Evolutionary conservation across 768 basidiomycete species (phyloP), one percentile per base, ranked within the genome.

Genomic region (Boletellus sp.): DNA sequence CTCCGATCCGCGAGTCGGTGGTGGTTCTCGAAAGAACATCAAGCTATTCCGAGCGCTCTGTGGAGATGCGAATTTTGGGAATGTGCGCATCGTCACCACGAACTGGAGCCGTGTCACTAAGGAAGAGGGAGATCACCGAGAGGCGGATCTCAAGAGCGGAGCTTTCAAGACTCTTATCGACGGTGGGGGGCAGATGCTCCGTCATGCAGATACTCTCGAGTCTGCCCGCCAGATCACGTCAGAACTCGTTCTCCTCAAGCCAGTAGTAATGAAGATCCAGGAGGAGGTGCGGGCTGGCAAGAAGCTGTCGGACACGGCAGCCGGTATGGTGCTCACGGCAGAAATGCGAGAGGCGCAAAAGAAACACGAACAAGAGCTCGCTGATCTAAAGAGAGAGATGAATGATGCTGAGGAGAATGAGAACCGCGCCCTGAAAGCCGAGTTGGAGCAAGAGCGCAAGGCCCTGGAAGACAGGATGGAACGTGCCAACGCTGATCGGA

Each of bases 191-290:
- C 56, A 60, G 19, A 53, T 77, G 9, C 47, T 62, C 10, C 72
- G 76, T 10, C 72, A 77, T 50, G 50, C 65, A 34, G 67, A 70
- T 42, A 70, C 67, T 7, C 31, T 64, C 1, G 61, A 66, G 26
- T 77, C 77, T 6, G 78, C 74, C 2, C 68, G 66, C 6, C 53
- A 45, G 3, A 74, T 80, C 43, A 45, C 80, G 1, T 65, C 66
- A 0, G 60, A 62, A 4, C 59, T 81, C 40, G 46, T 76, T 3
- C 52, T 54, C 22, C 71, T 71, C 11, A 50, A 53, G 11, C 69
- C 76, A 0, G 34, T 68, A 2, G 57, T 69, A 1, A 64, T 79
- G 7, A 71, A 69, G 26, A 75, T 82, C 37, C 78, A 80, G 54
- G 54, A 62, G 11, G 79, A 82, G 53, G 64, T 80, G 2, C 71